Evolutionary conservation across 495 filamentous ascomycete genomes (phyloP).

Genomic region (Tetracladium setigerum): DNA sequence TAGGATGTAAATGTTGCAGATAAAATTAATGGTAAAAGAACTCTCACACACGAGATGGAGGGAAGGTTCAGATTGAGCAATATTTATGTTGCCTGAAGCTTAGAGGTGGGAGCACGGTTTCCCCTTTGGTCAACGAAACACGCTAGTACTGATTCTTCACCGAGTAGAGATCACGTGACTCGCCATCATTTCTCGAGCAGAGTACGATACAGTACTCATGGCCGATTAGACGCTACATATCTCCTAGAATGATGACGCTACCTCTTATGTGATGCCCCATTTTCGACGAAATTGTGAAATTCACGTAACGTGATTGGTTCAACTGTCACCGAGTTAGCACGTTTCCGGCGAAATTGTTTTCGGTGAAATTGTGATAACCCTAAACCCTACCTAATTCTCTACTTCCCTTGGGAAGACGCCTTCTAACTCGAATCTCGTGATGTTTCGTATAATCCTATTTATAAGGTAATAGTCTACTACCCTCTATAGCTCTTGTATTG

Average conservation of each 20-base stretch:
- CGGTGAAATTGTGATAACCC: background rate
- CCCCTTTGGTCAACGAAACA: too few species aligned
- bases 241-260: too few species aligned
- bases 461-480: constrained; percentile 1
- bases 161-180: too few species aligned
- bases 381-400: background rate
- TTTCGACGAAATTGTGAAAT: constrained; percentile 1
- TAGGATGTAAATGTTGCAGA: background rate
- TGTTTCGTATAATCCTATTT: background rate
- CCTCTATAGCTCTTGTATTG: constrained; percentile 1
- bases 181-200: too few species aligned
- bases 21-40: too few species aligned
- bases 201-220: too few species aligned
- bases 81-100: too few species aligned
- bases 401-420: background rate
- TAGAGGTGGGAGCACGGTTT: too few species aligned
- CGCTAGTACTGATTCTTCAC: too few species aligned
- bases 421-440: background rate
- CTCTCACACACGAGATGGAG: too few species aligned
- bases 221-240: too few species aligned
- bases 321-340: background rate
- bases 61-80: too few species aligned
- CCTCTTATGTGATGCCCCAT: background rate
- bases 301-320: background rate
- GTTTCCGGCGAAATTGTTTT: background rate